Evolutionary conservation across 1,284 basidiomycete species (phyloP).

Genomic region (Baeospora myosura): DNA sequence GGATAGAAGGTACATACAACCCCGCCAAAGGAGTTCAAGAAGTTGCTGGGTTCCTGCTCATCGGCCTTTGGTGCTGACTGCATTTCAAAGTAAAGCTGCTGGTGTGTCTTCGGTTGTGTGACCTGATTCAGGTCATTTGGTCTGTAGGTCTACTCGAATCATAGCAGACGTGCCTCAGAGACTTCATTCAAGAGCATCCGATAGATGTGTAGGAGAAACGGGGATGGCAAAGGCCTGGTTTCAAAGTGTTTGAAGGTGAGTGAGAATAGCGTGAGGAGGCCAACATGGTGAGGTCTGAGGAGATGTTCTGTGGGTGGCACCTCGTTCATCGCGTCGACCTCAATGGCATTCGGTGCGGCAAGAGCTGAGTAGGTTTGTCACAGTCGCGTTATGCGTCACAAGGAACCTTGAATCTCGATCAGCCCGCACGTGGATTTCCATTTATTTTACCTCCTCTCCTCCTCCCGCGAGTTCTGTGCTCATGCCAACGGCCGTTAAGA

Average conservation of each 20-base stretch:
- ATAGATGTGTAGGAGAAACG: conserved; percentile 56
- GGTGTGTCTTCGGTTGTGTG: conserved; percentile 28
- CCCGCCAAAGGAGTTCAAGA: conserved; percentile 28
- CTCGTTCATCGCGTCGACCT: no score
- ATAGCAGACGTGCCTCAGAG: conserved; percentile 31
- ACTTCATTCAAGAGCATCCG: conserved; percentile 57
- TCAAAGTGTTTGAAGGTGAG: conserved; percentile 52
- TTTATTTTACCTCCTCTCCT: no score
- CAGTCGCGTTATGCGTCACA: no score
- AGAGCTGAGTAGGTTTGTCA: no score
- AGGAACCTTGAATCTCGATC: no score
- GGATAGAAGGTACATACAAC: conserved; percentile 29
- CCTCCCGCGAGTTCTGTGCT: no score
- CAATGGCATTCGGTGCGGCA: no score
- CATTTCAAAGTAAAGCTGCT: conserved; percentile 27
- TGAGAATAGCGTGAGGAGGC: conserved; percentile 53
- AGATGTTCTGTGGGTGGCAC: conserved; percentile 54
- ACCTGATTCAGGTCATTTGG: conserved; percentile 22
- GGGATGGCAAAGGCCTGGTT: conserved; percentile 41
- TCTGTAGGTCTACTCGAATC: conserved; percentile 9
- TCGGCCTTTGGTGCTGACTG: conserved; percentile 25
- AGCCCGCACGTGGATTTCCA: no score
- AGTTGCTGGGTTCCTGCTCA: conserved; percentile 19
- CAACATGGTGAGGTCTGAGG: conserved; percentile 67
- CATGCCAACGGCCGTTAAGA: not conserved